These are phyloP conservation scores for Rhodotorula diobovata DNA, from an alignment of 768 basidiomycete species.

Conservation along the genomic window DNA sequence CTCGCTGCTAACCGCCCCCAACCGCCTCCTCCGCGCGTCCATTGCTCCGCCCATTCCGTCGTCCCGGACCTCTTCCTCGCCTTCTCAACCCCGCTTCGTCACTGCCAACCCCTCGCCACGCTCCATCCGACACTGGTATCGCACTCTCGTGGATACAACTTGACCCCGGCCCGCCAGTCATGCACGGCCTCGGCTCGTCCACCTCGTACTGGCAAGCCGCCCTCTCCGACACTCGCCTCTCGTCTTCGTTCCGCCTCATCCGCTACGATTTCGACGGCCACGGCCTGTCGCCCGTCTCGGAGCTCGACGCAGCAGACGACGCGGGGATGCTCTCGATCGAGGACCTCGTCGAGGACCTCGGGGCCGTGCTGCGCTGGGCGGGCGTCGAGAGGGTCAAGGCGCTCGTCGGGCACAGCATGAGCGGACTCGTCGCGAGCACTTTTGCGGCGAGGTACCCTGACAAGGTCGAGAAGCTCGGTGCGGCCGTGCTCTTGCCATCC, in stretches of 20 bases:
- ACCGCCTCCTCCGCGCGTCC: too few species aligned
- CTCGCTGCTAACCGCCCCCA: too few species aligned
- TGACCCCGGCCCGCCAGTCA: constrained; percentile 3
- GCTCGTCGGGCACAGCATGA: constrained; percentile 31
- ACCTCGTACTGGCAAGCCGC: constrained; percentile 26
- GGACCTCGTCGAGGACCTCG: constrained; percentile 25
- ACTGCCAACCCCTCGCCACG: too few species aligned
- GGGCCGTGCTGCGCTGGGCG: constrained; percentile 5
- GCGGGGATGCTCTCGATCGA: not conserved
- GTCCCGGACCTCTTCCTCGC: too few species aligned
- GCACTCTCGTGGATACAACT: not conserved
- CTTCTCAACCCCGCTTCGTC: too few species aligned
- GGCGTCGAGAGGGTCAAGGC: constrained; percentile 9
- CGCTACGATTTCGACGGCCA: constrained; percentile 34
- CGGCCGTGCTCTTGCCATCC: not conserved
- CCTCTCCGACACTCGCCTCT: not conserved
- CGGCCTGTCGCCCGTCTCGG: constrained; percentile 20
- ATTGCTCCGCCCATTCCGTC: too few species aligned
- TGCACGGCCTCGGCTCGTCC: constrained; percentile 31
- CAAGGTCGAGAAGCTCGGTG: constrained; percentile 22
- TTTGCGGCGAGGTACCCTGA: constrained; percentile 27
- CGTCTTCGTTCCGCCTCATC: constrained; percentile 1
- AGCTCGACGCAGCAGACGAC: not conserved
- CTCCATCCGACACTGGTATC: too few species aligned
- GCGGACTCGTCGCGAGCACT: constrained; percentile 19